Evolutionary conservation across 2,329 filamentous ascomycete species (phyloP), one percentile per base, ranked within the genome.

Genomic region (Fusarium humuli): DNA sequence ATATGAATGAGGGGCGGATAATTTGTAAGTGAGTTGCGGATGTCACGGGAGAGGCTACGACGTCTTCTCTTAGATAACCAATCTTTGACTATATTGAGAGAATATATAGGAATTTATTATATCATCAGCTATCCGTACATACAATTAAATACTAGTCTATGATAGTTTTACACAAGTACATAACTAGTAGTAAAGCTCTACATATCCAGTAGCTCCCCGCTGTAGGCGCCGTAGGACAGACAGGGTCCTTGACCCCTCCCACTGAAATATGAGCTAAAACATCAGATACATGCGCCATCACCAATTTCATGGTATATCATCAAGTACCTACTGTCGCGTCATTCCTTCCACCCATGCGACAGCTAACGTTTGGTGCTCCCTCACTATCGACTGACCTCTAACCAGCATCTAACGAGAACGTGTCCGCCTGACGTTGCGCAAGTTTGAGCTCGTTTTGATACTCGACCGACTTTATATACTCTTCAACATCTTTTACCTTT

Each of bases 391-490:
- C 59, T 45, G 25, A 60, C 67, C 60, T 69, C 45, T 37, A 64
- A 57, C 48, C 42, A 63, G 29, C 34, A 37, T 40, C 48, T 37
- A 41, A 22, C 42, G 42, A 48, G 30, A 41, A 22, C 42, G 42
- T 48, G 25, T 37, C 56, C 37, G 45, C 57, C 59, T 45, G 45
- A 58, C 62, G 59, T 67, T 79, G 81, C 80, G 80, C 79, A 79
- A 73, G 73, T 80, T 82, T 82, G 81, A 81, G 81, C 77, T 76
- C 72, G 76, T 82, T 82, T 81, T 50, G 40, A 63, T 37, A 45
- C 13, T 54, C 25, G 12, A 25, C 22, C 34, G 18, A 6, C 13
- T 18, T 20, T 49, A 52, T 65, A 65, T 71, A 66, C 48, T 20
- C 9, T 22, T 40, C 37, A 11, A 45, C 41, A 18, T 44, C 34